phyloP scores from a whole-genome alignment of 2,329 filamentous ascomycete genomes.

The Claviceps sp. region DNA sequence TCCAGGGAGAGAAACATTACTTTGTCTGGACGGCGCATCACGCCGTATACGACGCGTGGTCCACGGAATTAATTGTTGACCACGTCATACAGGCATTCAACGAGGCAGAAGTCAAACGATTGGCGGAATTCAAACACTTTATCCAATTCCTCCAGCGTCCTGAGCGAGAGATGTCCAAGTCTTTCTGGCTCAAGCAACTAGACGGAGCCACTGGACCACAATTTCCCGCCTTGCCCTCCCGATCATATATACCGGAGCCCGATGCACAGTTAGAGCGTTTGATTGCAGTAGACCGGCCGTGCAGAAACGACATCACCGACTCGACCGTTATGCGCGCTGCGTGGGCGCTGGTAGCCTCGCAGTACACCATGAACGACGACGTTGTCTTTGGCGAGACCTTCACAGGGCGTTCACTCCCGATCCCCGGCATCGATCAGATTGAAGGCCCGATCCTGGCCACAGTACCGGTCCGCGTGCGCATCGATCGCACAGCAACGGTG shows the following conservation, averaged over 20 bases:
- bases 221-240: constrained; percentile 4
- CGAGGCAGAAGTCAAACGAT: background rate
- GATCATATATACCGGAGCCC: constrained; percentile 4
- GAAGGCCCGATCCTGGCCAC: constrained; percentile 16
- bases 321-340: constrained; percentile 15
- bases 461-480: constrained; percentile 9
- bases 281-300: constrained; percentile 2
- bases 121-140: constrained; percentile 21
- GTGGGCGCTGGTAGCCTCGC: constrained; percentile 20
- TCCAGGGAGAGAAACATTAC: background rate
- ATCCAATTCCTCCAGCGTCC: constrained; percentile 27
- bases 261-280: constrained; percentile 1
- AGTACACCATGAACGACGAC: constrained; percentile 22
- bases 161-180: constrained; percentile 11
- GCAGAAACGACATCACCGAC: constrained; percentile 10
- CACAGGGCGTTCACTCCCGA: constrained; percentile 13
- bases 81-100: constrained; percentile 7
- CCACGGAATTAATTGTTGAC: constrained; percentile 23
- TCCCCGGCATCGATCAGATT: constrained; percentile 14
- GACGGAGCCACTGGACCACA: constrained; percentile 10
- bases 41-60: constrained; percentile 39
- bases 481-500: constrained; percentile 6
- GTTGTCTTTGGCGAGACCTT: constrained; percentile 15
- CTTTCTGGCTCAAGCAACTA: constrained; percentile 28
- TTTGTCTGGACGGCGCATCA: constrained; percentile 20